Percentiles rank a stretch among this genome's conserved stretches.
Conservation (phyloP, 331 rosid genomes). For the Cucumis variabilis region DNA sequence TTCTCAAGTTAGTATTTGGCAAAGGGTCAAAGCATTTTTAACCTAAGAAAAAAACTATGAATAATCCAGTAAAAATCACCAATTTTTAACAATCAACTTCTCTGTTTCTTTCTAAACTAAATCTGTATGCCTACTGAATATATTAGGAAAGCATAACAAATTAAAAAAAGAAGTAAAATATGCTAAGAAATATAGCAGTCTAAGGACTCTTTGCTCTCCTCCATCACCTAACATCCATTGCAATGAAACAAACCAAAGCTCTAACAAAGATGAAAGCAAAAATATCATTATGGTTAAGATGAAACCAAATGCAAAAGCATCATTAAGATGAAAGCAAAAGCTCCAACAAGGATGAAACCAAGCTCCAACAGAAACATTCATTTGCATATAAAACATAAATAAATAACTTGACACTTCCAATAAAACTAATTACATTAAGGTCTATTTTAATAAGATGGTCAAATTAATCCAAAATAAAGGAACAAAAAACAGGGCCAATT, state of each 20-base stretch:
- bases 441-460: background rate
- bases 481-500: constrained; percentile 27
- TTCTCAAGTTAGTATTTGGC: no score
- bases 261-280: no score
- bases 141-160: background rate
- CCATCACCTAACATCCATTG: background rate
- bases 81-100: no score
- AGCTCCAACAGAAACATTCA: background rate
- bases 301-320: no score
- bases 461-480: background rate
- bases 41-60: no score
- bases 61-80: no score
- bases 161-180: background rate
- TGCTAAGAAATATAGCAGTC: background rate
- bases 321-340: no score
- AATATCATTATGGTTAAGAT: no score
- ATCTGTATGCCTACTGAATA: no score
- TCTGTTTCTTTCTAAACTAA: no score
- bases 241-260: constrained; percentile 8
- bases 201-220: background rate
- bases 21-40: no score
- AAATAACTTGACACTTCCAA: background rate
- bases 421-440: background rate
- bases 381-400: background rate
- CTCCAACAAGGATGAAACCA: background rate